phyloP scores from a whole-genome alignment of 345 rosid species.

The Psidium friedrichsthalianum region DNA sequence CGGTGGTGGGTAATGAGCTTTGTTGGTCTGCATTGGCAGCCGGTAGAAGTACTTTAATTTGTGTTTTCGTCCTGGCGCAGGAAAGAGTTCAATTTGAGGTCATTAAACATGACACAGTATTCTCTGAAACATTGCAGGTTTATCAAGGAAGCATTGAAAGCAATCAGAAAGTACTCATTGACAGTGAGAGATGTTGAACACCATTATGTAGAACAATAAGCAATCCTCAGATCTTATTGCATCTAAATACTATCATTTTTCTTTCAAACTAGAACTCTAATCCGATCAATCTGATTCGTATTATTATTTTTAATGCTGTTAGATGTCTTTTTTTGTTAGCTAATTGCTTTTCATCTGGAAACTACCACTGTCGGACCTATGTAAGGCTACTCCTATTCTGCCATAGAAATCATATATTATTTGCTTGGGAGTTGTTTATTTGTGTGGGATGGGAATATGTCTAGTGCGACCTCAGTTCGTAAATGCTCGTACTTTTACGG shows the following conservation, averaged over 20 bases:
- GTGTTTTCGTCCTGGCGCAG: not conserved
- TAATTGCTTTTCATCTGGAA: not conserved
- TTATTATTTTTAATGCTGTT: not conserved
- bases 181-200: constrained; percentile 25
- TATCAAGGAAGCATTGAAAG: constrained; percentile 79
- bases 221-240: not conserved
- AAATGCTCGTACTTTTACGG: not conserved
- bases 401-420: not conserved
- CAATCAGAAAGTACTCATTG: constrained; percentile 58
- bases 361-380: not conserved
- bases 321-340: not conserved
- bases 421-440: not conserved
- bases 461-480: not conserved
- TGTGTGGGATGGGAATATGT: not conserved
- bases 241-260: not conserved
- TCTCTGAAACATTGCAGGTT: constrained; percentile 42
- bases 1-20: not conserved
- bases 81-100: not conserved
- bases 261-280: not conserved
- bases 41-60: not conserved
- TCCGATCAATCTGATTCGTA: not conserved
- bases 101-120: not conserved
- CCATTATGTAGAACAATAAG: not conserved
- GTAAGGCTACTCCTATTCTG: not conserved
- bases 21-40: not conserved